phyloP scores from a whole-genome alignment of 345 rosid genomes.

The Populus pruinosa region DNA sequence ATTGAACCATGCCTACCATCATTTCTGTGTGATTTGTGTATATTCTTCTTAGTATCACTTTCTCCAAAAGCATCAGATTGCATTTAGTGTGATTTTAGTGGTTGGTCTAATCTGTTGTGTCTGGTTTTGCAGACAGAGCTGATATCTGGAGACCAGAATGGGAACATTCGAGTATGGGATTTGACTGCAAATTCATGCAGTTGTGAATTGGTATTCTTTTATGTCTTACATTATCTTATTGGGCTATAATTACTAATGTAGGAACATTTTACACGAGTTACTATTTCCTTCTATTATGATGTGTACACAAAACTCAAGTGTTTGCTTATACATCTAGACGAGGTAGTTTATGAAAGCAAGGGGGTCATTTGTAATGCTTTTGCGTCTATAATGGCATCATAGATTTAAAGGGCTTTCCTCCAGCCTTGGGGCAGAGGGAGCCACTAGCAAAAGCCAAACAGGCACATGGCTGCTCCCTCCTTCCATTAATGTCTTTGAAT shows the following conservation, averaged over 20 bases:
- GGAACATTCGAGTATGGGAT: slow-evolving; percentile 97
- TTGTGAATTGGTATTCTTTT: slow-evolving; percentile 71
- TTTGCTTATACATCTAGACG: no score
- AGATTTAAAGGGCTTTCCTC: neutral
- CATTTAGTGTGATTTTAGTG: neutral
- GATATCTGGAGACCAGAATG: slow-evolving; percentile 96
- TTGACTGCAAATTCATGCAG: slow-evolving; percentile 93
- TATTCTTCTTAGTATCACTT: neutral
- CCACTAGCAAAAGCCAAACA: neutral
- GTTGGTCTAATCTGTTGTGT: slow-evolving; percentile 6
- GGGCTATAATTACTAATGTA: neutral
- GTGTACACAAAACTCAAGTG: no score
- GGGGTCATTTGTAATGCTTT: neutral
- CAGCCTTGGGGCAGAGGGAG: neutral
- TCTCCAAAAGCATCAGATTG: neutral
- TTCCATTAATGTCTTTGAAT: neutral
- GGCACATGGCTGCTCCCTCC: neutral
- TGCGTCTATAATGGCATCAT: neutral
- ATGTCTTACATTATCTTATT: neutral
- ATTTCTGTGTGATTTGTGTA: neutral
- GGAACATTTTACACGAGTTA: neutral
- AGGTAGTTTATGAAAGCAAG: no score
- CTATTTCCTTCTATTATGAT: neutral
- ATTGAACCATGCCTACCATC: neutral
- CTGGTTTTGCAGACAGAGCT: slow-evolving; percentile 64